Percentiles rank a stretch among this genome's conserved stretches.
Evolutionary conservation across 768 basidiomycete species (phyloP).

Genomic region (Gautieria morchelliformis): DNA sequence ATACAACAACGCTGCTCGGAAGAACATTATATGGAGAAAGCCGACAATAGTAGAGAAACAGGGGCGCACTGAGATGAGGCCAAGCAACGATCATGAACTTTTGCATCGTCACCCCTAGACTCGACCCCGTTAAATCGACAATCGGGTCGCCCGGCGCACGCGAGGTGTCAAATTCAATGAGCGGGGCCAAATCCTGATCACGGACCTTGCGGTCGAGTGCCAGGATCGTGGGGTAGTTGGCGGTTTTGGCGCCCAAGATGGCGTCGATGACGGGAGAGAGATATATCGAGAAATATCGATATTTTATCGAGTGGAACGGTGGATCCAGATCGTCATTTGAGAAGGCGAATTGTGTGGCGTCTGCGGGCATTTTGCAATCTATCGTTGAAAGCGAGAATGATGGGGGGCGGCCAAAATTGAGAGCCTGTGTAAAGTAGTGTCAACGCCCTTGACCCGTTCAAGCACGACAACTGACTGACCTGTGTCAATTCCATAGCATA

Average conservation of each 20-base stretch:
- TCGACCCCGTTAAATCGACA: slow-evolving; percentile 4
- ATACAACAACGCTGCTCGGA: slow-evolving; percentile 49
- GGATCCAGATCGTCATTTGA: slow-evolving; percentile 2
- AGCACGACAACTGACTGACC: slow-evolving; percentile 26
- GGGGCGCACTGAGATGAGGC: slow-evolving; percentile 5
- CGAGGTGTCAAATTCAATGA: slow-evolving; percentile 6
- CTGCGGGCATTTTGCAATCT: slow-evolving; percentile 18
- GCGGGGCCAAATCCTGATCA: slow-evolving; percentile 24
- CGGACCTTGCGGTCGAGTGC: slow-evolving; percentile 60
- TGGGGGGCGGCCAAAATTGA: slow-evolving; percentile 5
- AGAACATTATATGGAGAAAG: background rate
- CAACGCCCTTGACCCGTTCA: background rate
- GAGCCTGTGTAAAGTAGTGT: background rate
- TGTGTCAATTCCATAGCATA: slow-evolving; percentile 65
- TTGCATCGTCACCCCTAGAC: slow-evolving; percentile 8
- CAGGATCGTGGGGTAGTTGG: slow-evolving; percentile 54
- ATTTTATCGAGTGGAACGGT: slow-evolving; percentile 19
- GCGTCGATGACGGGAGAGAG: slow-evolving; percentile 7
- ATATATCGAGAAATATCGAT: slow-evolving; percentile 16
- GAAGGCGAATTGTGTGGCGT: slow-evolving; percentile 8
- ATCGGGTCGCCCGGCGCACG: slow-evolving; percentile 7
- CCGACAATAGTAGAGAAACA: background rate
- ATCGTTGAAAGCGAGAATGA: background rate
- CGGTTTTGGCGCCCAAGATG: slow-evolving; percentile 37
- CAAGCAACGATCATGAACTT: slow-evolving; percentile 9